These are phyloP conservation scores for Candida sakaeoensis DNA, from an alignment of 805 yeast genomes.

Conservation along the genomic window DNA sequence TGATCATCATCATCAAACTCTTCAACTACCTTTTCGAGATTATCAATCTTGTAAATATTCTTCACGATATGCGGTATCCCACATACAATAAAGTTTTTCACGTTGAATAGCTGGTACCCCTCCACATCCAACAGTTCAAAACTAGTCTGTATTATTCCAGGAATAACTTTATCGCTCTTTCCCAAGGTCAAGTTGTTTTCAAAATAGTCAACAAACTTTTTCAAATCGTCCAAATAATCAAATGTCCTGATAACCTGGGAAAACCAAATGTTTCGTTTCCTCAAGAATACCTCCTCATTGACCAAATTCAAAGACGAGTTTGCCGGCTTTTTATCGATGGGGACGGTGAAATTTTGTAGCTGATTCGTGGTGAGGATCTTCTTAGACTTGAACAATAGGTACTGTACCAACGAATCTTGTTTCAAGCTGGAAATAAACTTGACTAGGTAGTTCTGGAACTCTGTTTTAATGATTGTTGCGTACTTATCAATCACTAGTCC, in stretches of 20 bases:
- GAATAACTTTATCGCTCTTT: slow-evolving; percentile 13
- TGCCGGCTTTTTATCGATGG: neutral
- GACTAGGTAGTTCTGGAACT: slow-evolving; percentile 10
- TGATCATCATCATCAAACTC: neutral
- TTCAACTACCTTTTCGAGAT: slow-evolving; percentile 7
- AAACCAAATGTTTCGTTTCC: slow-evolving; percentile 29
- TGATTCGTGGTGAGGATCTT: slow-evolving; percentile 7
- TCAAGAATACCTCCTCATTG: slow-evolving; percentile 5
- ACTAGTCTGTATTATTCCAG: slow-evolving; percentile 18
- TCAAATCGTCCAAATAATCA: slow-evolving; percentile 15
- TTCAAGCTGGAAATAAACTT: slow-evolving; percentile 10
- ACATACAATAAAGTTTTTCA: slow-evolving; percentile 32
- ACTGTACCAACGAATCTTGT: slow-evolving; percentile 13
- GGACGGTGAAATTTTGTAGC: neutral
- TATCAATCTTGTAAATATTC: slow-evolving; percentile 11
- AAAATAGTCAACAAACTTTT: slow-evolving; percentile 13
- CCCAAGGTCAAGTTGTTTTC: slow-evolving; percentile 11
- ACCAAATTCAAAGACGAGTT: slow-evolving; percentile 1
- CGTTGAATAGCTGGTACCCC: slow-evolving; percentile 23
- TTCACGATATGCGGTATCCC: slow-evolving; percentile 24
- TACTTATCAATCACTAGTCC: slow-evolving; percentile 1
- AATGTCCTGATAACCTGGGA: slow-evolving; percentile 20
- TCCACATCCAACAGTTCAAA: slow-evolving; percentile 16
- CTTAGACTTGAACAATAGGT: slow-evolving; percentile 12
- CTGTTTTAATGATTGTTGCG: neutral